Base-by-base conservation (phyloP, 371 early-diverging fungal genomes). In the Capillidium rhysosporum region DNA sequence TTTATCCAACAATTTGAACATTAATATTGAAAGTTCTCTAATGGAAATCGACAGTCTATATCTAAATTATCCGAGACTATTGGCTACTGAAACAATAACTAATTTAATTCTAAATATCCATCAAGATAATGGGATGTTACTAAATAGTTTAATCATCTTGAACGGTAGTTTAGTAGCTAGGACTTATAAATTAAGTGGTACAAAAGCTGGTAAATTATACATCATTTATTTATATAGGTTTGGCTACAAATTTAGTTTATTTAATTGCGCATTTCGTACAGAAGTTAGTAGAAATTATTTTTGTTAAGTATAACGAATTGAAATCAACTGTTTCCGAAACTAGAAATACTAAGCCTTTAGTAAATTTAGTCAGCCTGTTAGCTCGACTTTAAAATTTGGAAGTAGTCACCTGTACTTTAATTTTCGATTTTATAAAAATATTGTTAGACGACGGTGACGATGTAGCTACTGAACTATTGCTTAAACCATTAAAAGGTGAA, bases 321-420 rank as follows among this genome's bases (percentile, higher is more conserved):
- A 5, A 59, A 52, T 16, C 65, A 67, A 23, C 61, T 56, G 63
- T 65, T 56, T 58, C 61, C 58, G 69, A 71, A 40, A 65, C 67
- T 31, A 68, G 68, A 59, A 68, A 65, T 38, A 49, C 59, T 58
- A 25, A 64, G 58, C 38, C 62, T 51, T 76, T 80, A 56, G 77
- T 71, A 23, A 93, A 92, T 59, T 59, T 92, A 56, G 69, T 85
- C 40, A 82, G 83, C 5, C 68, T 93, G 43, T 67, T 86, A 26
- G 72, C 88, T 2, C 86, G 83, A 57, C 64, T 92, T 45, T 95
- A 95, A 71, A 87, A 90, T 64, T 90, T 93, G 62, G 76, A 83
- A 56, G 85, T 87, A 18, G 60, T 95, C 30, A 75, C 90, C 14
- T 80, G 82, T 60, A 72, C 84, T 14, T 76, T 92, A 23, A 65